phyloP scores from a whole-genome alignment of 1,284 basidiomycete species.

The Inonotus obliquus region DNA sequence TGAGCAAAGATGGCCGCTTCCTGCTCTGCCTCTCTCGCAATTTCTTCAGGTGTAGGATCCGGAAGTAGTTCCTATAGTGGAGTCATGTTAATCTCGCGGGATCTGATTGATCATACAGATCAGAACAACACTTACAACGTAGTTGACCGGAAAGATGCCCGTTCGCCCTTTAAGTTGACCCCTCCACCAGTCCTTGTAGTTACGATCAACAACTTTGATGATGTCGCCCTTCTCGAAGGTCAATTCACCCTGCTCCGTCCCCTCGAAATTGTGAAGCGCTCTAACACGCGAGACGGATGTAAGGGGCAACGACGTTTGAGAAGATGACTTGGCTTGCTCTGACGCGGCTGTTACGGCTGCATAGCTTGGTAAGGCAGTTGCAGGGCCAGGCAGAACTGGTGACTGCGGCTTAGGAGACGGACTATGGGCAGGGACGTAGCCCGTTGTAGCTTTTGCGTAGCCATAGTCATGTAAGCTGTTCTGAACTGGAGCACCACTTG shows the following conservation, averaged over 20 bases:
- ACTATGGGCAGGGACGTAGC: conserved; percentile 44
- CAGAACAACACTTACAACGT: conserved; percentile 63
- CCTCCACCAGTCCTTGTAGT: conserved; percentile 98
- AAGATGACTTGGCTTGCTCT: conserved; percentile 14
- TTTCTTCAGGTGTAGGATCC: conserved; percentile 75
- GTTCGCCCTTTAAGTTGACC: conserved; percentile 90
- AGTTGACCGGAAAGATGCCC: conserved; percentile 98
- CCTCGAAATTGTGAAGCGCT: conserved; percentile 88
- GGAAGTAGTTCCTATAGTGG: conserved; percentile 79
- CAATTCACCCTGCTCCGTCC: conserved; percentile 88
- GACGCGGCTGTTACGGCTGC: conserved; percentile 24
- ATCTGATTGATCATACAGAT: neutral
- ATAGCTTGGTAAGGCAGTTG: conserved; percentile 19
- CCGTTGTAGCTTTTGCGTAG: conserved; percentile 26
- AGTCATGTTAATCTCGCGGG: neutral
- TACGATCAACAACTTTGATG: conserved; percentile 93
- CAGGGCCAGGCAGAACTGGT: conserved; percentile 23
- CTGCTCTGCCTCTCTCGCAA: conserved; percentile 82
- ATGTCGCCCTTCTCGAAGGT: conserved; percentile 92
- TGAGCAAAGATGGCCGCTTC: conserved; percentile 86
- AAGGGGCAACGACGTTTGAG: conserved; percentile 22
- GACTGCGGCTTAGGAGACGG: conserved; percentile 32
- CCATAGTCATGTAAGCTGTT: conserved; percentile 4
- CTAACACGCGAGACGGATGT: conserved; percentile 72
- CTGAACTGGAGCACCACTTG: conserved; percentile 21